phyloP scores from a whole-genome alignment of 2,329 filamentous ascomycete species.

The Cytospora paraplurivora region DNA sequence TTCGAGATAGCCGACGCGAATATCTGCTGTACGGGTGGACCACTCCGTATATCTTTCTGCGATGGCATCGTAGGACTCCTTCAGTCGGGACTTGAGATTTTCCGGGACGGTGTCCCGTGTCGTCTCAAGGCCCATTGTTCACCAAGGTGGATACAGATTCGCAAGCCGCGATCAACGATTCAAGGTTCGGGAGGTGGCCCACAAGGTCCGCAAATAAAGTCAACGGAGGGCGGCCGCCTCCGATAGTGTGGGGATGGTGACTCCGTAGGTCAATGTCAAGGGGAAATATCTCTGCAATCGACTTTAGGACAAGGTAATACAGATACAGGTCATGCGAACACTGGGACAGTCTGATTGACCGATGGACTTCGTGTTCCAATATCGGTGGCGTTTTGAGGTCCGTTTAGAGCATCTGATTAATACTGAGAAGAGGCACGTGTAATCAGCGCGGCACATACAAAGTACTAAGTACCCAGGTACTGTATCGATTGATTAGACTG shows the following conservation, averaged over 20 bases:
- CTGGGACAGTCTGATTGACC: too few species aligned
- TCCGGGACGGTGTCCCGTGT: neutral
- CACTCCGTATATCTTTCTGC: constrained; percentile 44
- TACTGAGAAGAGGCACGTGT: neutral
- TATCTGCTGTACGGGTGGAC: constrained; percentile 38
- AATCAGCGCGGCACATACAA: neutral
- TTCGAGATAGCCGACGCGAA: constrained; percentile 41
- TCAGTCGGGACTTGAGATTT: constrained; percentile 44
- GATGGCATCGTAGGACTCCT: constrained; percentile 45
- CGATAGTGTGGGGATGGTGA: neutral
- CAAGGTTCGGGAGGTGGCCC: neutral
- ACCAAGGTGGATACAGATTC: neutral
- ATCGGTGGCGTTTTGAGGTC: too few species aligned
- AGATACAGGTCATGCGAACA: too few species aligned
- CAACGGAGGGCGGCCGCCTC: constrained; percentile 15
- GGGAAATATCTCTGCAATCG: too few species aligned
- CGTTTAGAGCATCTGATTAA: too few species aligned
- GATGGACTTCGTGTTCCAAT: too few species aligned
- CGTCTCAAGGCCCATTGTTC: constrained; percentile 1
- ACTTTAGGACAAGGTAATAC: too few species aligned
- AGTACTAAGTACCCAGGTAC: neutral
- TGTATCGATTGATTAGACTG: neutral
- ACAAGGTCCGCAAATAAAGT: neutral
- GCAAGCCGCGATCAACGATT: neutral
- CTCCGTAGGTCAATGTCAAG: neutral